phyloP scores from a whole-genome alignment of 179 eudicot species.

The Corrigiola litoralis region DNA sequence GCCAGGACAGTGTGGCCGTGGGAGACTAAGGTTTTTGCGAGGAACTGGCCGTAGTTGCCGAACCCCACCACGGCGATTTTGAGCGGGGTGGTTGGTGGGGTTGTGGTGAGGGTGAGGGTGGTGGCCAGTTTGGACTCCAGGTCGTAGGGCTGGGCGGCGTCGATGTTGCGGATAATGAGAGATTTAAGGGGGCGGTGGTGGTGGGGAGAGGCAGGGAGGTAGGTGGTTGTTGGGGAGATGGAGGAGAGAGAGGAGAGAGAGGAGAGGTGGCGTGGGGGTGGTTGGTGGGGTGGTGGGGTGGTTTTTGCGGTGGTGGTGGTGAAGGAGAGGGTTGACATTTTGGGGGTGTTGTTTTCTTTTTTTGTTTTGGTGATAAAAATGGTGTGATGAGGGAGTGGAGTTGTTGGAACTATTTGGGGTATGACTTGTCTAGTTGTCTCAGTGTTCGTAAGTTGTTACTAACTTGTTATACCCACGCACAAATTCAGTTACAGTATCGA shows the following conservation, averaged over 20 bases:
- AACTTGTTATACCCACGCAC: no score
- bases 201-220: background rate
- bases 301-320: constrained; percentile 14
- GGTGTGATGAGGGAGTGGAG: no score
- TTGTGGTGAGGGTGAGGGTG: background rate
- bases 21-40: constrained; percentile 56
- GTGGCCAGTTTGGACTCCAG: constrained; percentile 48
- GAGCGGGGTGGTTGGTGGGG: constrained; percentile 26
- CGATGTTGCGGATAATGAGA: constrained; percentile 41
- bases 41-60: constrained; percentile 79
- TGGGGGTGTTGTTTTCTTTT: background rate
- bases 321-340: constrained; percentile 27
- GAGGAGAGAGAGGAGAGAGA: constrained; percentile 2
- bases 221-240: background rate
- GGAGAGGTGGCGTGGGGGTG: background rate
- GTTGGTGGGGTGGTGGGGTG: background rate
- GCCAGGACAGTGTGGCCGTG: constrained; percentile 81
- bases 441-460: no score
- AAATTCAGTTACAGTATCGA: no score
- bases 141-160: constrained; percentile 70
- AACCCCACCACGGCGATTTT: constrained; percentile 69
- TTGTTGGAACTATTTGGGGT: no score
- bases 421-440: no score
- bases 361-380: no score
- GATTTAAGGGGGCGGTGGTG: constrained; percentile 8